Conservation (phyloP, 305 asterid species). For the Striga hermonthica region DNA sequence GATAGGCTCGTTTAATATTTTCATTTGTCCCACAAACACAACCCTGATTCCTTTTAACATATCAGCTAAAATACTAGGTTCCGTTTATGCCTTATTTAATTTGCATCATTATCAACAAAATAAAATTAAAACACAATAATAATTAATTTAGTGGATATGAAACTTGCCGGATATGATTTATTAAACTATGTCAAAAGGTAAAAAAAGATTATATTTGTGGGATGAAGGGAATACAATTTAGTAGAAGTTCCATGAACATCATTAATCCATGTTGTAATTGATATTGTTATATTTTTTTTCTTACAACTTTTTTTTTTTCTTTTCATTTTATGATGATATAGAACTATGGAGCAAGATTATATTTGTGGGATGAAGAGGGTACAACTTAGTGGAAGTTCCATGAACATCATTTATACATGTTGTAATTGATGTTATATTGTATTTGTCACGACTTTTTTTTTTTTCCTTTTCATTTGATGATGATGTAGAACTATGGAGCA, state of each 20-base stretch:
- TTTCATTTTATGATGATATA: not conserved
- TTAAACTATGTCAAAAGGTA: too few relatives aligned
- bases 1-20: not conserved
- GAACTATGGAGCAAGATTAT: not conserved
- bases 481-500: not conserved
- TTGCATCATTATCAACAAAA: too few relatives aligned
- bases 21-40: too few relatives aligned
- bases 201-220: not conserved
- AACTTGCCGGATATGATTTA: too few relatives aligned
- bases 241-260: slow-evolving; percentile 20
- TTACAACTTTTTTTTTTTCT: slow-evolving; percentile 5
- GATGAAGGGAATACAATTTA: slow-evolving; percentile 14
- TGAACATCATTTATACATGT: slow-evolving; percentile 22
- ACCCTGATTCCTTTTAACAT: too few relatives aligned
- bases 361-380: slow-evolving; percentile 21
- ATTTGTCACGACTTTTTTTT: slow-evolving; percentile 5
- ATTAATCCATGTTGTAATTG: slow-evolving; percentile 15
- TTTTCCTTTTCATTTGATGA: not conserved
- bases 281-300: not conserved
- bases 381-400: slow-evolving; percentile 13
- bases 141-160: too few relatives aligned
- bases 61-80: too few relatives aligned
- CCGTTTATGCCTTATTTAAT: too few relatives aligned
- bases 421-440: slow-evolving; percentile 1
- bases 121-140: too few relatives aligned